Percentiles rank a stretch among this genome's conserved stretches.
These are phyloP conservation scores for Parathielavia appendiculata DNA, from an alignment of 495 filamentous ascomycete species.

Conservation along the genomic window DNA sequence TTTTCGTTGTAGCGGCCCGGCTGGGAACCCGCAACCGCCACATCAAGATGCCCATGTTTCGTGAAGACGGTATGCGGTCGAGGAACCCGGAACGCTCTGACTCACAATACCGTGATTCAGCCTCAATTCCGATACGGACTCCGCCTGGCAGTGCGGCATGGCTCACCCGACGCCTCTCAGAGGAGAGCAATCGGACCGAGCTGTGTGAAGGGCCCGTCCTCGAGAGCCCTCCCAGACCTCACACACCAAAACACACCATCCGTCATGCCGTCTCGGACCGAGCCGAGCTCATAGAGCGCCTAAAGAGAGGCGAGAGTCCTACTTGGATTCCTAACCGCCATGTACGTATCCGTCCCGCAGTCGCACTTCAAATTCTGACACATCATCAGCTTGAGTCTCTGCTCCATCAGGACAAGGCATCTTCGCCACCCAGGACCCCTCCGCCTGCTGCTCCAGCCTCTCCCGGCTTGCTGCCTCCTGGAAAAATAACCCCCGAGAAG, in stretches of 20 bases:
- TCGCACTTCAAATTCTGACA: neutral
- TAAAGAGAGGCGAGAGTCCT: constrained; percentile 75
- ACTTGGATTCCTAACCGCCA: constrained; percentile 64
- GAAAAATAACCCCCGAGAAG: constrained; percentile 42
- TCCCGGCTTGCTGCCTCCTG: constrained; percentile 35
- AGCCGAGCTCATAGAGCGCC: constrained; percentile 73
- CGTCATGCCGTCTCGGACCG: constrained; percentile 49
- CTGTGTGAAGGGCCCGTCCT: constrained; percentile 52
- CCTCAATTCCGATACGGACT: constrained; percentile 19
- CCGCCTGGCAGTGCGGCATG: constrained; percentile 11
- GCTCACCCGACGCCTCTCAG: constrained; percentile 36
- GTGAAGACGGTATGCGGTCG: constrained; percentile 38
- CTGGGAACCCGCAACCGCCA: neutral
- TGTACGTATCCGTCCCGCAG: constrained; percentile 45
- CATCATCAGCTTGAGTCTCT: constrained; percentile 37
- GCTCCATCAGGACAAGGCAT: constrained; percentile 29
- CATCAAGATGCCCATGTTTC: constrained; percentile 56
- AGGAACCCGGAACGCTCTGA: neutral
- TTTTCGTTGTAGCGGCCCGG: constrained; percentile 3
- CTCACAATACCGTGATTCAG: constrained; percentile 12
- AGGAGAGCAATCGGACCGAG: constrained; percentile 52
- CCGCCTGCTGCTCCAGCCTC: constrained; percentile 34
- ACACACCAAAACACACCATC: constrained; percentile 29
- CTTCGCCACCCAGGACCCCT: constrained; percentile 34
- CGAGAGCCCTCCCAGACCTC: constrained; percentile 36